These are phyloP conservation scores for Acacia melanoxylon DNA, from an alignment of 306 rosid species.

Conservation along the genomic window DNA sequence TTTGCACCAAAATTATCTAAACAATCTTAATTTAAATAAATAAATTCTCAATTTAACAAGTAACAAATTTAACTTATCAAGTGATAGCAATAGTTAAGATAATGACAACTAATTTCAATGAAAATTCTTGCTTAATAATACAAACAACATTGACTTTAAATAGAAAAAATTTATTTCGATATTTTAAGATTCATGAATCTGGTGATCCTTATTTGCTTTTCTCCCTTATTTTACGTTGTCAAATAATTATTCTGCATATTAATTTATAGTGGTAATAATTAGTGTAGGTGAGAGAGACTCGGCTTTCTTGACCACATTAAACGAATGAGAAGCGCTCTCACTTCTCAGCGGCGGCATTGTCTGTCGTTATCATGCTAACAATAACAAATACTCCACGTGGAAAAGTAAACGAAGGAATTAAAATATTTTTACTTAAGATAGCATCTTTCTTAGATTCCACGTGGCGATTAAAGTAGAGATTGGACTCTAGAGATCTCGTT, in stretches of 20 bases:
- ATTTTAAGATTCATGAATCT: too few species aligned
- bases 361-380: background rate
- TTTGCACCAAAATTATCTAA: too few species aligned
- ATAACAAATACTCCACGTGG: background rate
- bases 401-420: background rate
- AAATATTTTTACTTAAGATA: background rate
- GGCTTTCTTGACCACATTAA: background rate
- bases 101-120: too few species aligned
- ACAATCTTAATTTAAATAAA: too few species aligned
- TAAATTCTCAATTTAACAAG: too few species aligned
- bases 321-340: background rate
- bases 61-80: too few species aligned
- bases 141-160: too few species aligned
- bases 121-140: too few species aligned
- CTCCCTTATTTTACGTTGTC: background rate
- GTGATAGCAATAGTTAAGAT: too few species aligned
- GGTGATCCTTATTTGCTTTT: too few species aligned
- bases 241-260: background rate
- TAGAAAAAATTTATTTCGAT: too few species aligned
- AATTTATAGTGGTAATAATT: background rate
- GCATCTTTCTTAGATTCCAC: constrained; percentile 15
- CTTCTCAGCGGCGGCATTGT: background rate
- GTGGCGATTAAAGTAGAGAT: background rate
- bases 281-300: background rate
- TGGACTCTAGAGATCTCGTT: background rate